Evolutionary conservation across 2,329 filamentous ascomycete genomes (phyloP).

Genomic region (Bimuria novae-zelandiae): DNA sequence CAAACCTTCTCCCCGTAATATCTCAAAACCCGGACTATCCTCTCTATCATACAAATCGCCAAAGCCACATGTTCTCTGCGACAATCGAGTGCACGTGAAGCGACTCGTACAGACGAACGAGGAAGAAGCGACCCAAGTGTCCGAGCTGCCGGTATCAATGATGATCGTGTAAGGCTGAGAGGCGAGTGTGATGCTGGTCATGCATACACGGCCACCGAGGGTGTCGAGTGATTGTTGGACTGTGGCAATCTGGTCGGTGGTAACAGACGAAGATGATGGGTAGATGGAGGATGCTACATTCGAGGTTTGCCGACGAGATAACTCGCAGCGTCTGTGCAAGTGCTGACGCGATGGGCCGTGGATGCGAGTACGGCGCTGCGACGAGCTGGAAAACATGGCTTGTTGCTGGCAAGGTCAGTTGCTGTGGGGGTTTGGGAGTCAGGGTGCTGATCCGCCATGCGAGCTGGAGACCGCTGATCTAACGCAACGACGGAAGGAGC

Average conservation of each 20-base stretch:
- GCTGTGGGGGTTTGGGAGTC: not conserved
- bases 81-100: not conserved
- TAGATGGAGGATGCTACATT: not conserved
- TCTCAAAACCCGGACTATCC: conserved; percentile 5
- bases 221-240: conserved; percentile 27
- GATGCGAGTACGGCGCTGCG: conserved; percentile 4
- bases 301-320: not conserved
- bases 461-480: conserved; percentile 8
- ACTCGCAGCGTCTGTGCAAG: conserved; percentile 15
- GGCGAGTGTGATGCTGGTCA: conserved; percentile 31
- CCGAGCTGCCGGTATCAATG: conserved; percentile 33
- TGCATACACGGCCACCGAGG: conserved; percentile 35
- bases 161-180: conserved; percentile 25
- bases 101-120: conserved; percentile 23
- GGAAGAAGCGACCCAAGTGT: conserved; percentile 31
- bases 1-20: conserved; percentile 18
- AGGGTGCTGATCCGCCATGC: conserved; percentile 9
- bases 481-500: not conserved
- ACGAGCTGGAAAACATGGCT: conserved; percentile 18
- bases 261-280: not conserved
- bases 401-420: conserved; percentile 10
- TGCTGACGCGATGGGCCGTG: conserved; percentile 16
- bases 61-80: conserved; percentile 23
- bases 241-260: conserved; percentile 1
- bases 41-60: conserved; percentile 19